phyloP scores from a whole-genome alignment of 805 yeast species.

The Yarrowia bubula region DNA sequence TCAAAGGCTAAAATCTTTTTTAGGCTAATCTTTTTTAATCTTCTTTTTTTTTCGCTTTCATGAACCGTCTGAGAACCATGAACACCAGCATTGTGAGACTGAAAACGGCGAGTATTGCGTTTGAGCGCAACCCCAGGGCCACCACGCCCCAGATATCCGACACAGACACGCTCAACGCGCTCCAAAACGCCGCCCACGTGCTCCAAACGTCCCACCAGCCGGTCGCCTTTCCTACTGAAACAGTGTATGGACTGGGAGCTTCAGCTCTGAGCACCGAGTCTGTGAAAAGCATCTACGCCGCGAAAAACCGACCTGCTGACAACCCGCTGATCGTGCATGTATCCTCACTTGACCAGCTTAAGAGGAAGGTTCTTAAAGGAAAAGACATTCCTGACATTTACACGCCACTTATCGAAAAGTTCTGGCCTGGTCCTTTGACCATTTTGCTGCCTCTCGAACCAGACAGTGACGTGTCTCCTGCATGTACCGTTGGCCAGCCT shows the following conservation, averaged over 20 bases:
- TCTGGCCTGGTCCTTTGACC: slow-evolving; percentile 97
- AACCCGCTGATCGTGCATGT: slow-evolving; percentile 92
- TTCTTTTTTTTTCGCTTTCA: background rate
- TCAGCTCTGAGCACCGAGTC: slow-evolving; percentile 72
- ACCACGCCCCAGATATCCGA: slow-evolving; percentile 44
- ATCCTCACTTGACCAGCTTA: slow-evolving; percentile 70
- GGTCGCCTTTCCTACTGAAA: slow-evolving; percentile 95
- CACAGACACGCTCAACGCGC: slow-evolving; percentile 49
- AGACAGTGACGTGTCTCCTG: slow-evolving; percentile 51
- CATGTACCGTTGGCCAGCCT: slow-evolving; percentile 81
- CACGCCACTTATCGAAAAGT: slow-evolving; percentile 56
- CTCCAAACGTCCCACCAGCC: slow-evolving; percentile 53
- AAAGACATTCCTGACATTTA: slow-evolving; percentile 63
- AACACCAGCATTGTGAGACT: slow-evolving; percentile 50
- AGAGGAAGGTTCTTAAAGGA: slow-evolving; percentile 52
- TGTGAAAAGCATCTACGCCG: slow-evolving; percentile 73
- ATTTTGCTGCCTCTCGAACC: slow-evolving; percentile 66
- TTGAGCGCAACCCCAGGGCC: slow-evolving; percentile 38
- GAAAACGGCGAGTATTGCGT: slow-evolving; percentile 49
- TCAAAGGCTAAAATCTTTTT: background rate
- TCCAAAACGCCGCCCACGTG: slow-evolving; percentile 58
- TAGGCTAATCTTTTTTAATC: background rate
- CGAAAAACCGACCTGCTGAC: slow-evolving; percentile 93
- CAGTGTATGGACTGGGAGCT: slow-evolving; percentile 95
- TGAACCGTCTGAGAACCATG: slow-evolving; percentile 11